These are phyloP conservation scores for Penicillium sp. DNA, from an alignment of 2,329 filamentous ascomycete genomes.

Conservation along the genomic window DNA sequence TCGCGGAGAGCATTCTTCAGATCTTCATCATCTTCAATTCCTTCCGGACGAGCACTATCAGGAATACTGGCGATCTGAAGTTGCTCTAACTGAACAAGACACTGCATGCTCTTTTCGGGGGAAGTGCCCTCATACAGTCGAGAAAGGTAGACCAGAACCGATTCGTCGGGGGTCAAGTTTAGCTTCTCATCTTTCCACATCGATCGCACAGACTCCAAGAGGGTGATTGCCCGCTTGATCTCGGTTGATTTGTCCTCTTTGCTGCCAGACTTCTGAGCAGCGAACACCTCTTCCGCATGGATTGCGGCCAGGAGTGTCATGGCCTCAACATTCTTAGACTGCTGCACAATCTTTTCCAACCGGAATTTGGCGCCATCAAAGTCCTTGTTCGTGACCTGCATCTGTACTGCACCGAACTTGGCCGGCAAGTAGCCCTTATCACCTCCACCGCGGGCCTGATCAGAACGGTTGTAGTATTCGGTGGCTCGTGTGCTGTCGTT, in stretches of 20 bases:
- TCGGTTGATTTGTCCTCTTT: conserved; percentile 90
- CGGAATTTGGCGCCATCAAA: conserved; percentile 89
- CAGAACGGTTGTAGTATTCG: conserved; percentile 85
- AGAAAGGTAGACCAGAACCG: conserved; percentile 87
- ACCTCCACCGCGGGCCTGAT: conserved; percentile 87
- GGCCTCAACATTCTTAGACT: conserved; percentile 78
- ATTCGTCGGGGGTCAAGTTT: conserved; percentile 74
- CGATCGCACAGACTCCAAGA: conserved; percentile 79
- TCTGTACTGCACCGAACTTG: conserved; percentile 90
- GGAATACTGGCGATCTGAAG: conserved; percentile 79
- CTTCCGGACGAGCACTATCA: conserved; percentile 64
- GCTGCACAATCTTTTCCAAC: conserved; percentile 89
- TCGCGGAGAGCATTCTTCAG: conserved; percentile 65
- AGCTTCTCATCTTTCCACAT: conserved; percentile 94
- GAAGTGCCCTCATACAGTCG: conserved; percentile 83
- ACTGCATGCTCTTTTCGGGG: conserved; percentile 89
- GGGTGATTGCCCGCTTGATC: conserved; percentile 78
- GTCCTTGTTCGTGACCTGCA: conserved; percentile 80
- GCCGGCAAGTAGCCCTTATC: conserved; percentile 89
- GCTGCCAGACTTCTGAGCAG: conserved; percentile 69
- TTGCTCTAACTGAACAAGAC: conserved; percentile 87
- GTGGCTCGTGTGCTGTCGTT: conserved; percentile 72
- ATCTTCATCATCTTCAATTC: conserved; percentile 60
- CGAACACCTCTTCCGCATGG: conserved; percentile 92
- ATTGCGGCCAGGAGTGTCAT: conserved; percentile 90